Base-by-base conservation (phyloP, 208 protist species). In the Trypanosoma melophagium region DNA sequence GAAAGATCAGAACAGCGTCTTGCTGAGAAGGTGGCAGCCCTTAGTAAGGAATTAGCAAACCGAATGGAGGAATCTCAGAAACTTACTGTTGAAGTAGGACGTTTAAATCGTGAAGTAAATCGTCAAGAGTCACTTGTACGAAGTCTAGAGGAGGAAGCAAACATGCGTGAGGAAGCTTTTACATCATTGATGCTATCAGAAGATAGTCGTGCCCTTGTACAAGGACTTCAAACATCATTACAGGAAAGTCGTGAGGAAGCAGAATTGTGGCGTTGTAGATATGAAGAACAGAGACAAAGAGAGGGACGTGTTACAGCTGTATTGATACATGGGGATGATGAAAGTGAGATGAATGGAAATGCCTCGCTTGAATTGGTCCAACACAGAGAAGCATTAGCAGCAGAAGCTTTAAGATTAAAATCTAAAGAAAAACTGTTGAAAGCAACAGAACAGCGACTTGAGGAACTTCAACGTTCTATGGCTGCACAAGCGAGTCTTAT, bases 141-240 rank as follows among this genome's bases (percentile, higher is more conserved):
- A 5, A 74, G 57, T 49, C 63, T 90, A 12, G 84, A 89, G 67
- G 79, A 81, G 45, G 84, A 93, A 56, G 83, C 84, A 0, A 63
- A 45, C 5, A 84, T 78, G 59, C 78, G 87, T 13, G 87, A 93
- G 69, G 81, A 84, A 21, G 83, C 87, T 0, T 83, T 93, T 22
- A 65, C 72, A 25, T 69, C 83, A 7, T 64, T 90, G 19, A 79
- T 90, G 73, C 73, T 93, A 55, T 84, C 84, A 13, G 87, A 90
- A 51, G 84, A 87, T 47, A 80, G 78, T 49, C 81, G 83, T 53
- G 68, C 71, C 17, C 60, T 84, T 17, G 76, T 87, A n/a, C 65
- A 76, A 44, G 71, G 82, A 16, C 70, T 93, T 52, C 81, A 90
- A 74, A 54, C 12, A 22, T 55, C 72, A 35, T 64, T 87, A 38